Evolutionary conservation across 2,329 filamentous ascomycete species (phyloP), one percentile per base, ranked within the genome.

Genomic region (Pseudonectria buxi): DNA sequence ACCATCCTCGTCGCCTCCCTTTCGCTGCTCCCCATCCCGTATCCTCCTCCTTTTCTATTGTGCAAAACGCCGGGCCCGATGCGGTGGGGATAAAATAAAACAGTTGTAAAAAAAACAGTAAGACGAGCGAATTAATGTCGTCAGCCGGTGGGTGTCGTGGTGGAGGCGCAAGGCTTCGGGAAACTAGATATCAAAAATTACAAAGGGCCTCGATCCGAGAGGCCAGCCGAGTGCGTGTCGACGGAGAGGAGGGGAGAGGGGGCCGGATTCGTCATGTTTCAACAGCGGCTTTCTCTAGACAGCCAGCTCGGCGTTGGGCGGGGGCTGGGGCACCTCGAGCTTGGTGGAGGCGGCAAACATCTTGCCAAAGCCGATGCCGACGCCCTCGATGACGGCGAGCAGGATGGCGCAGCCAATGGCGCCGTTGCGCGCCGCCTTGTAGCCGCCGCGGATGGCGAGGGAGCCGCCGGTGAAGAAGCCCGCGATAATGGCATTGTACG

Each of bases 401-500:
- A 98, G 76, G 47, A 95, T 85, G 16, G 87, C 92, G 62, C 92
- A 96, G 50, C 90, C 92, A 55, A 98, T 96, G 44, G 92, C 92
- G 41, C 87, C 89, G 65, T 96, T 96, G 54, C 92, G 76, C 45
- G 92, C 88, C 14, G 90, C 87, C 70, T 86, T 89, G 63, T 83
- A 83, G 40, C 92, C 92, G 54, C 92, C 92, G 67, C 92, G 79
- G 44, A 96, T 81, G 33, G 92, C 92, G 24, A 98, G 74, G 22
- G 90, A 79, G 50, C 92, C 92, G 55, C 88, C 89, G 4, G 92
- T 96, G 65, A 95, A 90, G 74, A 95, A 95, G 35, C 92, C 92
- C 28, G 90, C 92, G 52, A 90, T 94, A 61, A 98, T 96, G 55
- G 89, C 88, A 68, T 96, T 96, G 71, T 88, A 96, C 11, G 92